These are phyloP conservation scores for Phyllosticta citribraziliensis DNA, from an alignment of 2,329 filamentous ascomycete genomes.

Conservation along the genomic window DNA sequence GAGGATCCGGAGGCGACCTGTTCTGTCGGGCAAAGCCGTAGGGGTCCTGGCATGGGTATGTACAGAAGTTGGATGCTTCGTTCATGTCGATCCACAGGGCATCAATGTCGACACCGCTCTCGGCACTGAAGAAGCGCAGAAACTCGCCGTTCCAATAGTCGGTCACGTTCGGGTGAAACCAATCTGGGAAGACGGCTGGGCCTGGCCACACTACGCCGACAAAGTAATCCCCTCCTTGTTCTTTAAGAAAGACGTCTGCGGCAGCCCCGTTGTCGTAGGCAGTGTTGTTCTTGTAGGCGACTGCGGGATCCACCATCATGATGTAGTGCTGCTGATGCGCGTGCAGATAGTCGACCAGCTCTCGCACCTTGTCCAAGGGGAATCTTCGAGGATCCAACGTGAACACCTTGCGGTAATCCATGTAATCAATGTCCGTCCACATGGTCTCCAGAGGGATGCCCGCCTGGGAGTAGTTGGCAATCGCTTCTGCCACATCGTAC, in stretches of 20 bases:
- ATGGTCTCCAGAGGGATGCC: constrained; percentile 61
- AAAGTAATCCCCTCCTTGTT: constrained; percentile 45
- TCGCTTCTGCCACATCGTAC: constrained; percentile 55
- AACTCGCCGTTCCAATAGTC: constrained; percentile 65
- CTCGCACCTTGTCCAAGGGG: constrained; percentile 51
- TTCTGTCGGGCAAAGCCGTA: constrained; percentile 27
- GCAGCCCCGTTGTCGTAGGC: constrained; percentile 54
- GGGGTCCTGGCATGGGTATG: constrained; percentile 37
- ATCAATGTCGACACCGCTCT: constrained; percentile 63
- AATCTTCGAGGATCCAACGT: constrained; percentile 56
- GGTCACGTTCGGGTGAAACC: constrained; percentile 58
- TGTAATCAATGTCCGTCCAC: constrained; percentile 68
- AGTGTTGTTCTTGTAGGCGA: constrained; percentile 38
- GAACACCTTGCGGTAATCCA: constrained; percentile 51
- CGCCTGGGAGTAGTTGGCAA: constrained; percentile 57
- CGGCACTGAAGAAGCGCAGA: constrained; percentile 50
- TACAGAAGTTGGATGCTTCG: constrained; percentile 30
- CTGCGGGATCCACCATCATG: constrained; percentile 67
- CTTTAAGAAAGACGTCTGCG: constrained; percentile 45
- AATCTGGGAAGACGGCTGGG: constrained; percentile 63
- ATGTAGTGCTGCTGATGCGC: constrained; percentile 58
- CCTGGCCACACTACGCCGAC: constrained; percentile 70
- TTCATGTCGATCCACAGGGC: constrained; percentile 52
- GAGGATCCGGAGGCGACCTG: constrained; percentile 50
- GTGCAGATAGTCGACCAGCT: constrained; percentile 59